Base-by-base conservation (phyloP, 164 flowering plant species). In the Buxus sempervirens region DNA sequence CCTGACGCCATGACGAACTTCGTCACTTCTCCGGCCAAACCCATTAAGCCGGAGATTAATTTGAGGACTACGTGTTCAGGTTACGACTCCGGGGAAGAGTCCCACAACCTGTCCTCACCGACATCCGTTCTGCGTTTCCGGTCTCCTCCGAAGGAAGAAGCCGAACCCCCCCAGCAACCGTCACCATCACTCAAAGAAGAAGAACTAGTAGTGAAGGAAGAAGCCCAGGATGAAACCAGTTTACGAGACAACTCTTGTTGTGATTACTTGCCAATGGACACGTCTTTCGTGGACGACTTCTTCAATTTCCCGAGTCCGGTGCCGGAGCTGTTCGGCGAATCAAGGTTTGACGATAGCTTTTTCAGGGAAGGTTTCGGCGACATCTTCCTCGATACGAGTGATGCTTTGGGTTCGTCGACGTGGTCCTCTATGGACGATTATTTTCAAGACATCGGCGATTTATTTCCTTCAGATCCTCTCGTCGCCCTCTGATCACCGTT, bases 1-100 rank as follows among this genome's bases (percentile, higher is more conserved):
- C 84, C 93, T 19, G 84, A 84, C 75, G 93, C 93, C 63, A 81
- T 82, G 67, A 88, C 93, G 19, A 88, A 88, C 74, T 86, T 88
- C 65, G 41, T 73, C 28, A 53, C 65, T 3, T 82, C 83, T 1
- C 77, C 83, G 15, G 56, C 60, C 9, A 48, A 26, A 16, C 7
- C 38, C 5, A 24, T 62, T 2, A 20, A 21, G 24, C 70, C 73
- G 16, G 62, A 56, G 4, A 36, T 27, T 0, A 42, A 62, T 48
- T 36, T 70, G 26, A 23, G 25, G n/a, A n/a, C n/a, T 59, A 64
- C 77, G 0, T 49, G 60, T 73, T 80, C 83, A 15, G 77, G 72
- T 36, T 77, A 77, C 70, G 70, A 75, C 74, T 80, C 85, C 71
- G 83, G 77, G 54, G 84, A 81, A 0, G 86, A 82, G 60, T 74